A percentile compares a stretch with the other conserved stretches of the same genome.
phyloP scores from a whole-genome alignment of 2,329 filamentous ascomycete species.

The Cadophora malorum region DNA sequence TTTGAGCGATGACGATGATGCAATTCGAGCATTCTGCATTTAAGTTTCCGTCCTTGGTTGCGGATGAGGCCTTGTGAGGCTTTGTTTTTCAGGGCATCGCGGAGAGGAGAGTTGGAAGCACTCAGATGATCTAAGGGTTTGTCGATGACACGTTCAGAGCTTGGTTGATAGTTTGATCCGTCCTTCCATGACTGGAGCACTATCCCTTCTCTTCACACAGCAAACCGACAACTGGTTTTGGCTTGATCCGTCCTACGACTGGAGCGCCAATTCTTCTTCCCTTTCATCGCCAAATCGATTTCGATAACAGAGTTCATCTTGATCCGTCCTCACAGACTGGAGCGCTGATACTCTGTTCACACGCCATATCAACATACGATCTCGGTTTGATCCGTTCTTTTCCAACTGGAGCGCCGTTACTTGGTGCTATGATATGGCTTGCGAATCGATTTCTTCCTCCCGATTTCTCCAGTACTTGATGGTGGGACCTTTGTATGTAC shows the following conservation, averaged over 20 bases:
- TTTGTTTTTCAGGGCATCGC: not conserved
- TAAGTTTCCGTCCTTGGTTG: not conserved
- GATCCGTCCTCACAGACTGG: constrained; percentile 11
- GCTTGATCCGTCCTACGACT: constrained; percentile 12
- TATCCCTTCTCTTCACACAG: not conserved
- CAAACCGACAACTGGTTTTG: not conserved
- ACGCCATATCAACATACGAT: not conserved
- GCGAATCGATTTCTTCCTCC: not conserved
- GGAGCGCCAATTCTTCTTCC: not conserved
- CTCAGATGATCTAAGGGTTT: not conserved
- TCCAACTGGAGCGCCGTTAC: not conserved
- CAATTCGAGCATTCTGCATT: constrained; percentile 3
- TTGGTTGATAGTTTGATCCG: constrained; percentile 5
- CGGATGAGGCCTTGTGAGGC: not conserved
- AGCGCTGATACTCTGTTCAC: not conserved
- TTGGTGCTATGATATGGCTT: not conserved
- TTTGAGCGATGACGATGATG: not conserved
- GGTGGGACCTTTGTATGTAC: not conserved
- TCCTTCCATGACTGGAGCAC: not conserved
- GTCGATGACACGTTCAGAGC: not conserved
- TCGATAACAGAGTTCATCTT: not conserved
- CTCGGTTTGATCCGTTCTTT: constrained; percentile 8
- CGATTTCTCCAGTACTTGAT: not conserved
- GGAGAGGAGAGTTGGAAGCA: not conserved
- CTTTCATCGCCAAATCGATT: not conserved